A percentile compares a stretch with the other conserved stretches of the same genome.
These are phyloP conservation scores for Zymoseptoria crescenta DNA, from an alignment of 2,329 filamentous ascomycete genomes.

Conservation along the genomic window DNA sequence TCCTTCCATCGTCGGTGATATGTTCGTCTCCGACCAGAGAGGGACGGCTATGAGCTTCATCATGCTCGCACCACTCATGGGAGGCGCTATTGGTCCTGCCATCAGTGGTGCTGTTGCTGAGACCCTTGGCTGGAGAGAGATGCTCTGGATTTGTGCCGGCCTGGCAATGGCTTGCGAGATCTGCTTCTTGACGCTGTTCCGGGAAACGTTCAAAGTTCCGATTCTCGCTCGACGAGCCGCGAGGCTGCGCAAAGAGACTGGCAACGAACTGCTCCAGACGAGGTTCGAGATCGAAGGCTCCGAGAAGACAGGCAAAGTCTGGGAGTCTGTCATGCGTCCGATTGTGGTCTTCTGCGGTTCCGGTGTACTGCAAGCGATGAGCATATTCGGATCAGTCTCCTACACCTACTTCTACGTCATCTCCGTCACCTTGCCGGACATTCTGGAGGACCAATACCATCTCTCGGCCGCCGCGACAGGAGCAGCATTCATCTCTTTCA, in stretches of 20 bases:
- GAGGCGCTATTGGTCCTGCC: constrained; percentile 50
- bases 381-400: constrained; percentile 35
- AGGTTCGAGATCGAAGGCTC: constrained; percentile 12
- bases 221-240: constrained; percentile 43
- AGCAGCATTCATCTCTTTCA: constrained; percentile 48
- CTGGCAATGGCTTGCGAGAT: constrained; percentile 45
- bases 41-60: constrained; percentile 52
- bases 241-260: constrained; percentile 18
- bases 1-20: constrained; percentile 57
- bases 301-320: constrained; percentile 16
- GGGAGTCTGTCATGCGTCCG: constrained; percentile 35
- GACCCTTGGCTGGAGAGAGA: constrained; percentile 47
- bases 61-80: constrained; percentile 50
- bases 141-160: constrained; percentile 44
- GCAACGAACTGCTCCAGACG: constrained; percentile 10
- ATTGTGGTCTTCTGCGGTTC: constrained; percentile 40
- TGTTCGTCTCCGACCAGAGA: constrained; percentile 50
- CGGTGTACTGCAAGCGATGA: constrained; percentile 47
- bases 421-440: constrained; percentile 38
- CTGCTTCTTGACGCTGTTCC: constrained; percentile 44
- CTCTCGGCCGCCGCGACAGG: constrained; percentile 47
- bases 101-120: constrained; percentile 50
- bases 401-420: constrained; percentile 43
- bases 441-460: constrained; percentile 35
- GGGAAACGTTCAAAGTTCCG: constrained; percentile 54